Evolutionary conservation across 2,329 filamentous ascomycete genomes (phyloP), one percentile per base, ranked within the genome.

Genomic region (Geosmithia flava): DNA sequence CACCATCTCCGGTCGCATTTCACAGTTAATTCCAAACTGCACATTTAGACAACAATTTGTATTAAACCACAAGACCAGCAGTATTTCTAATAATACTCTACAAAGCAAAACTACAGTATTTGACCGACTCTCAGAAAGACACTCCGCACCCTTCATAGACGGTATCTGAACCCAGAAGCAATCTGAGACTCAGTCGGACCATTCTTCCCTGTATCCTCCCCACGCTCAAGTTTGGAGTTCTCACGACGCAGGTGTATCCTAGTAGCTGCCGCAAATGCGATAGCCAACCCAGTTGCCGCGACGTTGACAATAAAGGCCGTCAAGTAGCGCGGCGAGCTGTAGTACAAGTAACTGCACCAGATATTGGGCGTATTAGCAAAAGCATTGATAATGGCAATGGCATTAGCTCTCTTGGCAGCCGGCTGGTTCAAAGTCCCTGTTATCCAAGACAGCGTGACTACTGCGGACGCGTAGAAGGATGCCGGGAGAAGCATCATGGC

Each of bases 331-430:
- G 55, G 55, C 1, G 45, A 23, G 13, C 47, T 41, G 43, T 51
- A 50, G 54, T 85, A 85, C 70, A 84, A 76, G 55, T 82, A 83
- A 49, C 69, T 74, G 2, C 78, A 78, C 56, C 81, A 88, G 53
- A 89, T 87, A 45, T 52, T 52, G 8, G 51, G 47, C n/a, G 49
- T 50, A 59, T 89, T 54, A 40, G 48, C 49, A 2, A 54, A 49
- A 23, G 81, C 80, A 58, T 90, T 91, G 62, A 88, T 85, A 51
- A 83, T 78, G 0, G 84, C 85, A 4, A 89, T 62, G 0, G 82
- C 83, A 0, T 81, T 67, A 2, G 69, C 69, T 49, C 83, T 76
- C 66, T 88, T 88, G 2, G 83, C 79, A 0, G 83, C 81, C 3
- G 86, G 85, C 10, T 84, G 75, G 1, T 84, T 83, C 8, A 50